Evolutionary conservation across 768 basidiomycete genomes (phyloP), one percentile per base, ranked within the genome.

Genomic region (Suillus lakei): DNA sequence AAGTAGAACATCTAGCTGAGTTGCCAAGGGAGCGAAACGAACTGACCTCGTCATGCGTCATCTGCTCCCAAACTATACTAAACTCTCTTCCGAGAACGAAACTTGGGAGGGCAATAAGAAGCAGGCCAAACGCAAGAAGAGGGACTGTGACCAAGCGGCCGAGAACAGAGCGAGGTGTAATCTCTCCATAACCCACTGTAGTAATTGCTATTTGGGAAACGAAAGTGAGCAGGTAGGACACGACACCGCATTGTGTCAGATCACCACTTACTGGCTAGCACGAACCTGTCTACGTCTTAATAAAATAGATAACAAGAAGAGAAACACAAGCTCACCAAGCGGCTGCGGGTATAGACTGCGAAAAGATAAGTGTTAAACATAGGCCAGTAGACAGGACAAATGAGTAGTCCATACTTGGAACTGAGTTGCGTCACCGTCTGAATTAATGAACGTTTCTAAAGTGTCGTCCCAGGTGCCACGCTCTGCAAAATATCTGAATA

Each of bases 61-160:
- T 94, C 36, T 83, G 84, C 64, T 96, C 93, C 91, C 95, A 98
- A 1, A 96, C 92, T 15, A 90, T 80, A 65, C 93, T 93, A 74
- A 98, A 98, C 74, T 98, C 95, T 43, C 95, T 81, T 0, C 95
- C 95, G 16, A 98, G 86, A 1, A 98, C 95, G 72, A 98, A 97
- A 71, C 89, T 91, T 8, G 95, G 95, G 5, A 97, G 83, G 0
- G 95, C 96, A 72, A 98, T 95, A 48, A 96, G 83, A 0, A 98
- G 83, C 12, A 97, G 82, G 3, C 95, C 95, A 69, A 93, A 96
- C 15, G 93, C 84, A 56, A 98, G 87, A 23, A 98, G 84, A 0
- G 95, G 95, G 1, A 96, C 79, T 0, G 95, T 95, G 69, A 97
- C 81, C 41, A 96, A 80, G 2, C 93, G 89, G 0, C 95, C 95